Conservation (phyloP, 139 green algal genomes). For the Zygnema circumcarinatum region DNA sequence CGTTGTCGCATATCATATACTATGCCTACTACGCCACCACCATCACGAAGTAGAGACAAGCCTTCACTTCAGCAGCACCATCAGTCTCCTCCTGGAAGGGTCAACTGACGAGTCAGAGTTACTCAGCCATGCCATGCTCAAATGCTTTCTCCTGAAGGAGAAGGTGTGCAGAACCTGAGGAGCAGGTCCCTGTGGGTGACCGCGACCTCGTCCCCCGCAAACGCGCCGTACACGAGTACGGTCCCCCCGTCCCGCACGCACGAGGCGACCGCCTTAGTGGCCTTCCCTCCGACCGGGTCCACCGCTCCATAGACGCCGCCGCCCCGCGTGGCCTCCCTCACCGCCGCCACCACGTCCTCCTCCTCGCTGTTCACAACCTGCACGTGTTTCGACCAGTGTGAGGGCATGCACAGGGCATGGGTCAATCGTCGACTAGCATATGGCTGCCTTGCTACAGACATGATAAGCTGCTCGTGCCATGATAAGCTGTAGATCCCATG, state of each 20-base stretch:
- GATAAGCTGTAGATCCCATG: too few relatives aligned
- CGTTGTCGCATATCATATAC: background rate
- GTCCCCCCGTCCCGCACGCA: constrained; percentile 9
- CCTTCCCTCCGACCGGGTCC: constrained; percentile 12
- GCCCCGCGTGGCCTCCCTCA: constrained; percentile 16
- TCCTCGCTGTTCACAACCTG: constrained; percentile 26
- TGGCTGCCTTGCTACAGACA: too few relatives aligned
- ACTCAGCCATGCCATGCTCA: too few relatives aligned
- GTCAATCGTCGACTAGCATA: too few relatives aligned
- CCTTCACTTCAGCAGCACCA: background rate
- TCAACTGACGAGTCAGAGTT: background rate
- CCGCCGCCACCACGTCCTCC: constrained; percentile 4
- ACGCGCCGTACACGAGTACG: constrained; percentile 32
- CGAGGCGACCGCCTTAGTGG: constrained; percentile 31
- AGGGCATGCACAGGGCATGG: too few relatives aligned
- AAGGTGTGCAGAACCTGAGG: background rate
- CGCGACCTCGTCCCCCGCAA: constrained; percentile 13
- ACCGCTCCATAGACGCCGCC: constrained; percentile 2
- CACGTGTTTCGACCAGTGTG: too few relatives aligned
- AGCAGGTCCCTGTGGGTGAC: background rate
- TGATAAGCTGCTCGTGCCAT: too few relatives aligned
- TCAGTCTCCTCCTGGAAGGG: background rate
- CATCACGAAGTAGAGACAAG: background rate
- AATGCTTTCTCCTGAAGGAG: background rate
- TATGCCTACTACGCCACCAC: background rate